Evolutionary conservation across 139 green algal genomes (phyloP), one percentile per base, ranked within the genome.

Genomic region (Picochlorum sp.): DNA sequence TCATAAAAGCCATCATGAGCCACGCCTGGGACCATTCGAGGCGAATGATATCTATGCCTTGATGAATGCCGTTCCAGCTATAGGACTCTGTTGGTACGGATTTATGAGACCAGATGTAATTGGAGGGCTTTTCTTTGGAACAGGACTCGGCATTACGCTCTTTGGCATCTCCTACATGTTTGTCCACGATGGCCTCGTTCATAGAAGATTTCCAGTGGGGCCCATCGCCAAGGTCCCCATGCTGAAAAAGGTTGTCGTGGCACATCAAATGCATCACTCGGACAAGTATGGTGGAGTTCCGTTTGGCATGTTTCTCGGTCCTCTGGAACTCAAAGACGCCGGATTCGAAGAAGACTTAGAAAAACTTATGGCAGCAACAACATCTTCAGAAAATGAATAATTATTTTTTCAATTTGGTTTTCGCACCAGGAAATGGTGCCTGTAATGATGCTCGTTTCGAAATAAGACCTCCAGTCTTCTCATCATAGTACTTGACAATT

Each of bases 131-230:
- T 93, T 80, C 71, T 98, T 95, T 66, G 92, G 92, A 15, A 78
- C 83, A 14, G 93, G 94, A 2, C 75, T 99, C 45, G 94, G 94
- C 72, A 98, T 99, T 78, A 97, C 91, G 2, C 69, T 97, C 3
- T 99, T 95, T 62, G 94, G 93, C 52, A 96, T 96, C 51, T 79
- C 70, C 16, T 99, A 99, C 84, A 96, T 99, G 90, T 98, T 97
- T 78, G 81, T 98, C 18, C 94, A 99, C 71, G 94, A 98, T 69
- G 92, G 92, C 34, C 69, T 98, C 16, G 90, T 98, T 28, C 93
- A 98, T 83, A 73, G 72, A 50, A 83, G 92, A 32, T 96, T 98
- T 76, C 90, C 89, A 13, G 85, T 93, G 10, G 91, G 93, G 4
- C 91, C 93, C 32, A 86, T 98, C 20, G 88, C 82, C 4, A 78